phyloP scores from a whole-genome alignment of 495 filamentous ascomycete species.

The Parathielavia appendiculata region DNA sequence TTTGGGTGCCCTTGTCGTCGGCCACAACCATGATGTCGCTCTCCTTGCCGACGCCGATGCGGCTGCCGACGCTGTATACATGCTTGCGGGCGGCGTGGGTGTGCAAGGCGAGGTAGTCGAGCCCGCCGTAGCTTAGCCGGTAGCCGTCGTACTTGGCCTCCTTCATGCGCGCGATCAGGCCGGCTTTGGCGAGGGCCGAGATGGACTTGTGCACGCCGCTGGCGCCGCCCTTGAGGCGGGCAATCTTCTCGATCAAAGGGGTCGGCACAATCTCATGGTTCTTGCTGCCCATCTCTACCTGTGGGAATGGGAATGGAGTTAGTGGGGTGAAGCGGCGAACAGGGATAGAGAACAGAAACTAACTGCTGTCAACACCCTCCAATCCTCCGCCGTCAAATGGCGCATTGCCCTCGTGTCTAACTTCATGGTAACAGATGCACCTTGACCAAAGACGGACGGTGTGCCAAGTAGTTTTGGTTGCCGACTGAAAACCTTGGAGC shows the following conservation, averaged over 20 bases:
- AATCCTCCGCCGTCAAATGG: conserved; percentile 88
- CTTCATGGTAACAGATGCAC: conserved; percentile 59
- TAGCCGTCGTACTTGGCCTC: conserved; percentile 98
- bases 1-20: conserved; percentile 56
- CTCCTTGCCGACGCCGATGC: conserved; percentile 96
- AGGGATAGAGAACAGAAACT: conserved; percentile 32
- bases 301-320: conserved; percentile 15
- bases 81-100: conserved; percentile 70
- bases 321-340: conserved; percentile 9
- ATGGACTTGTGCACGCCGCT: conserved; percentile 79
- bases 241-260: conserved; percentile 74
- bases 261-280: conserved; percentile 98
- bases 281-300: conserved; percentile 89
- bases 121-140: conserved; percentile 90
- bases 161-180: conserved; percentile 85
- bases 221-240: conserved; percentile 73
- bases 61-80: conserved; percentile 88
- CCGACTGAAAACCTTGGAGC: neutral
- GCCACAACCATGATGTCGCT: conserved; percentile 93
- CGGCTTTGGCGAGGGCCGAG: conserved; percentile 84
- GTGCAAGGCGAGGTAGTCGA: conserved; percentile 93
- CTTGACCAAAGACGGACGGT: neutral
- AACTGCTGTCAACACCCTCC: conserved; percentile 90
- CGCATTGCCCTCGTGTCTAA: conserved; percentile 88
- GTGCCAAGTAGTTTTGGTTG: neutral